These are phyloP conservation scores for Mucor sp. DNA, from an alignment of 371 early-diverging fungal species.

Conservation along the genomic window DNA sequence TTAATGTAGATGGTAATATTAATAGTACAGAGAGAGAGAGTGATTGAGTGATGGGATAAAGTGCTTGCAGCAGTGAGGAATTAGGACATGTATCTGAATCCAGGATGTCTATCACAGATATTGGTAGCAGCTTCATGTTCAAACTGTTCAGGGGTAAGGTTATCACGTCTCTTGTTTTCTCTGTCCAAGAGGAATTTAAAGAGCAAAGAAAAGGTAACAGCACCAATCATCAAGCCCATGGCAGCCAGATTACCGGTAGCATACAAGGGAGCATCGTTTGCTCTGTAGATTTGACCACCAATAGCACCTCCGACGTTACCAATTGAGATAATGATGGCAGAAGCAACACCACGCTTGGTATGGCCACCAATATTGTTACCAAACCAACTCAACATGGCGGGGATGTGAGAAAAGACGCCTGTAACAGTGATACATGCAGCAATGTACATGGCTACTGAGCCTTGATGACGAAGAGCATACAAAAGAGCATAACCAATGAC, in stretches of 20 bases:
- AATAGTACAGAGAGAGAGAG: neutral
- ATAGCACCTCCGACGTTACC: constrained; percentile 68
- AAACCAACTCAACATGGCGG: constrained; percentile 66
- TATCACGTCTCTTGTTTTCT: constrained; percentile 59
- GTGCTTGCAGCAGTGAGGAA: too few species aligned
- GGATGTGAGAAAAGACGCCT: constrained; percentile 60
- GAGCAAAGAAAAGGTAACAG: constrained; percentile 34
- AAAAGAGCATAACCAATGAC: constrained; percentile 68
- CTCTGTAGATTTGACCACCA: constrained; percentile 64
- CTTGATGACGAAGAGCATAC: constrained; percentile 39
- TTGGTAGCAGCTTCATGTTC: constrained; percentile 48
- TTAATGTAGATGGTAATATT: neutral
- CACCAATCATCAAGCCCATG: constrained; percentile 43
- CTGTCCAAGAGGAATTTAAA: constrained; percentile 48
- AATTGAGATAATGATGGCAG: constrained; percentile 60
- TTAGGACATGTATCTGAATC: constrained; percentile 58
- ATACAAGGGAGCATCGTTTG: constrained; percentile 61
- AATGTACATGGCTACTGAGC: constrained; percentile 47
- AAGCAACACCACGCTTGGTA: constrained; percentile 64
- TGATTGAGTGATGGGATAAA: too few species aligned
- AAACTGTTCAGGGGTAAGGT: constrained; percentile 55
- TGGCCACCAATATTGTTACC: constrained; percentile 66
- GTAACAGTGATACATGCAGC: constrained; percentile 54
- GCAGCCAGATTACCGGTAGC: constrained; percentile 50
- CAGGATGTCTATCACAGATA: constrained; percentile 62